phyloP scores from a whole-genome alignment of 305 asterid genomes.

The Rubia peregrina region DNA sequence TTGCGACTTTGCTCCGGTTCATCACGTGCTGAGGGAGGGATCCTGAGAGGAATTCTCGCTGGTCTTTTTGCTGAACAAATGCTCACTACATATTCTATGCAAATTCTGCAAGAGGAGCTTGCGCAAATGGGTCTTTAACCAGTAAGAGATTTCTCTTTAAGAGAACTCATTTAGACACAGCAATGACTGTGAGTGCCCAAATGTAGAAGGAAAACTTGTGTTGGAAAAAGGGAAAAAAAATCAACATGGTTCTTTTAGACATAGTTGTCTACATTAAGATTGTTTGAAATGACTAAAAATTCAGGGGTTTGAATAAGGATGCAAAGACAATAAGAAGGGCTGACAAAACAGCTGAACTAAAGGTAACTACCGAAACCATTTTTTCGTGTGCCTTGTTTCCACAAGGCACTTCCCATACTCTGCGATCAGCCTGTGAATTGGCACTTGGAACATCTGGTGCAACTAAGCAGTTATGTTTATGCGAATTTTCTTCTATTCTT shows the following conservation, averaged over 20 bases:
- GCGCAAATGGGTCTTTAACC: too few species aligned
- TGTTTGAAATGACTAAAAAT: conserved; percentile 15
- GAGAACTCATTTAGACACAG: too few species aligned
- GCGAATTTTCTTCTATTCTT: conserved; percentile 20
- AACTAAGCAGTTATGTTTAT: conserved; percentile 27
- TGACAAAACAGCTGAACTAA: conserved; percentile 39
- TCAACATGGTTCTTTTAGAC: neutral
- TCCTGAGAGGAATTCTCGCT: too few species aligned
- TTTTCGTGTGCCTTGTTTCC: conserved; percentile 53
- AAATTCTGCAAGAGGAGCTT: too few species aligned
- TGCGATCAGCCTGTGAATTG: conserved; percentile 14
- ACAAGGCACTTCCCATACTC: conserved; percentile 70
- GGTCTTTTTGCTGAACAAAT: too few species aligned
- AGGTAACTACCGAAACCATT: conserved; percentile 51
- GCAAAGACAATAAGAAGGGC: conserved; percentile 46
- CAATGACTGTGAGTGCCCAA: too few species aligned
- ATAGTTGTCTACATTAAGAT: conserved; percentile 2
- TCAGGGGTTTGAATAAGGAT: conserved; percentile 30
- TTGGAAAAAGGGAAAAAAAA: too few species aligned
- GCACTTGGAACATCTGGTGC: conserved; percentile 17
- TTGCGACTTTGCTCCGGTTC: too few species aligned
- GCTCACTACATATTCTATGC: too few species aligned
- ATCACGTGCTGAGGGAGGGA: too few species aligned
- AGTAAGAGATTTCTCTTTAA: too few species aligned
- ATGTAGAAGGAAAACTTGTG: too few species aligned